Conservation (phyloP, 371 early-diverging fungal species). For the Mortierella sp. region DNA sequence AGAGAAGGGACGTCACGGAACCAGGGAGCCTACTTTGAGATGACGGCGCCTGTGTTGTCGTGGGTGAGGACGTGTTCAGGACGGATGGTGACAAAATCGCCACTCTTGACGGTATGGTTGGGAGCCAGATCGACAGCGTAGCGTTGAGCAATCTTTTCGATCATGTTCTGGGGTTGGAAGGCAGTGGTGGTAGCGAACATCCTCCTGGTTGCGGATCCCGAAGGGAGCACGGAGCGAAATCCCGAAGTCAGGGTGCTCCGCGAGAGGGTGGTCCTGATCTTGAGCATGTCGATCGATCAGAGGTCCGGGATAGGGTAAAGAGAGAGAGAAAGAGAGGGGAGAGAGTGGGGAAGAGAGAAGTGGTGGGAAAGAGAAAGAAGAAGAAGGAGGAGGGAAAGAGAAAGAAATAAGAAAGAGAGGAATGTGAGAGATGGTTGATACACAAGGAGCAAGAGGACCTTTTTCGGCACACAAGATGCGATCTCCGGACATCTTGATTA, state of each 20-base stretch:
- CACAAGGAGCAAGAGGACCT: too few species aligned
- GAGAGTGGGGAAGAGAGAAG: too few species aligned
- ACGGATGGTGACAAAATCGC: slow-evolving; percentile 92
- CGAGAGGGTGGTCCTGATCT: not conserved
- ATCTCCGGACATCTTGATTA: too few species aligned
- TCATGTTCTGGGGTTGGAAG: slow-evolving; percentile 75
- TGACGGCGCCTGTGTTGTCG: slow-evolving; percentile 96
- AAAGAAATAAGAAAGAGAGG: too few species aligned
- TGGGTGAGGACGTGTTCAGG: slow-evolving; percentile 95
- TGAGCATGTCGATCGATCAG: too few species aligned
- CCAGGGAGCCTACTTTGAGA: slow-evolving; percentile 73
- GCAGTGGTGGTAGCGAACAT: slow-evolving; percentile 44
- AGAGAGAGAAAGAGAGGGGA: too few species aligned
- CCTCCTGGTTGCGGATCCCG: slow-evolving; percentile 16
- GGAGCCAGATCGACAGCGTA: slow-evolving; percentile 81
- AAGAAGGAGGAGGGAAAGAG: too few species aligned
- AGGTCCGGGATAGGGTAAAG: too few species aligned
- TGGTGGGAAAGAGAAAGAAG: too few species aligned
- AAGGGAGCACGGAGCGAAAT: too few species aligned
- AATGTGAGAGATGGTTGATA: too few species aligned
- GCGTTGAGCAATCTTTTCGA: slow-evolving; percentile 93
- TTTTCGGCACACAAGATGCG: too few species aligned
- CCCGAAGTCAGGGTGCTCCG: not conserved
- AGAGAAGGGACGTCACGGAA: not conserved
- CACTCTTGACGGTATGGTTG: slow-evolving; percentile 78